Conservation (phyloP, 1,284 basidiomycete genomes). For the Peniophora sp. region DNA sequence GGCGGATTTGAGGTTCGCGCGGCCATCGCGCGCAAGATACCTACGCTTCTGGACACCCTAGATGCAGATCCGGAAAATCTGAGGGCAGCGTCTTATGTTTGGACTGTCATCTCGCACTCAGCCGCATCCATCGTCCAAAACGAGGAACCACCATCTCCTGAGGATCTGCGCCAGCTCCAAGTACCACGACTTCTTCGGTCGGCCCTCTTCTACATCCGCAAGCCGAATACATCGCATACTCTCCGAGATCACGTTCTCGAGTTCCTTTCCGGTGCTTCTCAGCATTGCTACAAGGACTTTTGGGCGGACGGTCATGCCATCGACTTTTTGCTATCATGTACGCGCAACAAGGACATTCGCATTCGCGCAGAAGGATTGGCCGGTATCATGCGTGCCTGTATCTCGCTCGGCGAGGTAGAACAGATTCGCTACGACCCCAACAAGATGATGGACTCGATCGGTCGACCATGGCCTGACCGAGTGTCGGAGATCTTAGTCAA, state of each 20-base stretch:
- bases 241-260: constrained; percentile 45
- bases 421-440: constrained; percentile 34
- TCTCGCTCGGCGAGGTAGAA: constrained; percentile 34
- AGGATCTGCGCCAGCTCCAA: constrained; percentile 33
- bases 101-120: constrained; percentile 47
- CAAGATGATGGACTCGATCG: constrained; percentile 28
- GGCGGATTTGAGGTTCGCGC: constrained; percentile 41
- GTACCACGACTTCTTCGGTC: constrained; percentile 35
- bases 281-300: constrained; percentile 36
- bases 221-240: constrained; percentile 32
- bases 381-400: constrained; percentile 43
- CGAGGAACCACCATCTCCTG: constrained; percentile 25
- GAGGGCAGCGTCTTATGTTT: constrained; percentile 39
- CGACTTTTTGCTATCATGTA: constrained; percentile 42
- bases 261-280: constrained; percentile 33
- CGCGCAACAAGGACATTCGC: constrained; percentile 45
- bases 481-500: constrained; percentile 36
- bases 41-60: constrained; percentile 35
- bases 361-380: constrained; percentile 40
- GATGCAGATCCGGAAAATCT: constrained; percentile 41
- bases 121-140: constrained; percentile 36
- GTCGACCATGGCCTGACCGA: constrained; percentile 34
- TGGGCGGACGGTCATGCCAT: constrained; percentile 32
- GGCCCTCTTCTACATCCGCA: constrained; percentile 32
- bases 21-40: constrained; percentile 40